phyloP scores from a whole-genome alignment of 176 grass and related monocot species.

The Raddia distichophylla region DNA sequence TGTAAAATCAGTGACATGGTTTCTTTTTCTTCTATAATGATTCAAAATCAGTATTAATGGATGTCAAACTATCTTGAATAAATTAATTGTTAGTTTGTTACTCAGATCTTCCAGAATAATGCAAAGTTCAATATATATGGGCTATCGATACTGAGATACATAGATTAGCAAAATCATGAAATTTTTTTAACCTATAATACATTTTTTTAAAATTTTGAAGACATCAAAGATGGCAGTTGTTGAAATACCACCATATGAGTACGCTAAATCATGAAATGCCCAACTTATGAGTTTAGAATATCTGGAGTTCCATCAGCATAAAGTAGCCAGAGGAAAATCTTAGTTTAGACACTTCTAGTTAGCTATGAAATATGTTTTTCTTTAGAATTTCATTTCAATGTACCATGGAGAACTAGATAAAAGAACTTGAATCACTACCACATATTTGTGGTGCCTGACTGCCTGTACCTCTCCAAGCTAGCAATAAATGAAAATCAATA shows the following conservation, averaged over 20 bases:
- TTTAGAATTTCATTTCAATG: constrained; percentile 21
- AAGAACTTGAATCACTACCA: not conserved
- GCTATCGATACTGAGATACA: not conserved
- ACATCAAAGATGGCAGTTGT: not conserved
- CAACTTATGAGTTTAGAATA: not conserved
- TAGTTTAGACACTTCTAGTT: not conserved
- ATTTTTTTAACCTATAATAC: not conserved
- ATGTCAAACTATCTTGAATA: not conserved
- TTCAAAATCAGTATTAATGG: constrained; percentile 10
- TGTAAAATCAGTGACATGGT: constrained; percentile 6
- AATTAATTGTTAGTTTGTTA: not conserved
- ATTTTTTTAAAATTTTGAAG: not conserved
- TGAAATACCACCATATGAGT: constrained; percentile 1
- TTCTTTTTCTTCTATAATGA: constrained; percentile 17
- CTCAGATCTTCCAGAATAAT: constrained; percentile 5
- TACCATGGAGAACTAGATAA: constrained; percentile 9
- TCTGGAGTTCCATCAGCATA: not conserved
- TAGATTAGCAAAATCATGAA: constrained; percentile 2
- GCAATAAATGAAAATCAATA: constrained; percentile 17
- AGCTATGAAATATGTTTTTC: constrained; percentile 1
- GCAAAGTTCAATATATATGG: not conserved
- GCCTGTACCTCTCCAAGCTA: constrained; percentile 16
- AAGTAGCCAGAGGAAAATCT: not conserved
- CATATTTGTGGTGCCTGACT: constrained; percentile 5
- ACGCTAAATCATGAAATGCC: not conserved